Conservation (phyloP, 2,329 filamentous ascomycete genomes). For the Aspergillus quadricinctus region DNA sequence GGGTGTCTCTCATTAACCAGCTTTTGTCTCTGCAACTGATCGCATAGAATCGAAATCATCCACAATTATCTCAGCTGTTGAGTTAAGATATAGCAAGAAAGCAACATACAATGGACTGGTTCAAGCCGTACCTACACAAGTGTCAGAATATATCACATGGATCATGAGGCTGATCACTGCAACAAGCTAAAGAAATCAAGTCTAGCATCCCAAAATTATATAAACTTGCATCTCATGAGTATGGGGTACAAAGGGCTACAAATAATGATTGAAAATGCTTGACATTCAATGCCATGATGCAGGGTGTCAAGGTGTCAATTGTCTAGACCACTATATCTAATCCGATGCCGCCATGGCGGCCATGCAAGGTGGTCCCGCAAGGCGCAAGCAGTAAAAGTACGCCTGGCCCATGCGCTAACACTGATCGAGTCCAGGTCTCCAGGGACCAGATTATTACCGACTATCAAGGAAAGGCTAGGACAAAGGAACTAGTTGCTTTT, state of each 20-base stretch:
- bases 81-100: background rate
- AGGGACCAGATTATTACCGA: background rate
- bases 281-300: background rate
- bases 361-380: background rate
- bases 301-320: background rate
- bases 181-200: background rate
- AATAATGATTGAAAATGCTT: background rate
- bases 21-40: background rate
- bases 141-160: no score
- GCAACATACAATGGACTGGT: no score
- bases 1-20: background rate
- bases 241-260: background rate
- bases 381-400: background rate
- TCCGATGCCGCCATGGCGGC: background rate
- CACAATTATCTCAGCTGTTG: background rate
- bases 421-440: background rate
- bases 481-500: background rate
- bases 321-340: background rate
- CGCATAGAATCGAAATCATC: background rate
- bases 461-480: background rate
- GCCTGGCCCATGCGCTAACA: background rate
- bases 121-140: no score
- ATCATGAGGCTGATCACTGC: no score
- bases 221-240: background rate
- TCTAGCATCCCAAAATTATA: background rate